Evolutionary conservation across 441 rosid species (phyloP), one percentile per base, ranked within the genome.

Genomic region (California macrophylla): DNA sequence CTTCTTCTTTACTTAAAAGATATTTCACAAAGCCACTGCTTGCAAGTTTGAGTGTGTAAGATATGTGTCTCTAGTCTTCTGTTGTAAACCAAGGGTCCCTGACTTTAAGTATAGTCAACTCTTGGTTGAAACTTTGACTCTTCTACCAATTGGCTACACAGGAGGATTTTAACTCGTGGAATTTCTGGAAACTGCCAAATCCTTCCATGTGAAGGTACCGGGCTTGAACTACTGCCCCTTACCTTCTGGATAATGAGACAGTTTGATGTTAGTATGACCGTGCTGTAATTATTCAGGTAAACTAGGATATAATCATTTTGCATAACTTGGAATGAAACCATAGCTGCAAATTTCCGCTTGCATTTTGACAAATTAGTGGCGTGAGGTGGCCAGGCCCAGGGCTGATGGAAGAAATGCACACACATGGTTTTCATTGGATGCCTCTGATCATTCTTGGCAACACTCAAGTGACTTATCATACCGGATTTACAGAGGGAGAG

Each of bases 161-260:
- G 98, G 98, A 93, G 83, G 97, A 86, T 76, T 93, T 73, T 71
- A 93, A 93, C 81, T 75, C 93, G 20, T 93, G 97, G 97, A 93
- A 93, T 81, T 93, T 68, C 83, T 93, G 98, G 98, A 93, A 77
- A 80, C 74, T 93, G 42, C 95, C 98, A 1, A 85, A 91, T 72
- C 92, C 87, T 54, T 61, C 30, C 30, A 38, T 76, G 61, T 84
- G 81, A 85, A 66, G 73, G 54, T 12, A 18, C n/a, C n/a, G 34
- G 64, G 47, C 29, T 21, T 66, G 69, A 28, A 28, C 30, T 12
- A 47, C 15, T 16, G 40, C 64, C 50, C 68, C 38, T 9, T 58
- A 66, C 9, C 66, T 61, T 25, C 67, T 9, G 12, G 62, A 60
- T 42, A 21, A 29, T 3, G 60, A 70, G 54, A 68, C 36, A 16